Conservation (phyloP, 1,284 basidiomycete species). For the Cutaneotrichosporon curvatum region DNA sequence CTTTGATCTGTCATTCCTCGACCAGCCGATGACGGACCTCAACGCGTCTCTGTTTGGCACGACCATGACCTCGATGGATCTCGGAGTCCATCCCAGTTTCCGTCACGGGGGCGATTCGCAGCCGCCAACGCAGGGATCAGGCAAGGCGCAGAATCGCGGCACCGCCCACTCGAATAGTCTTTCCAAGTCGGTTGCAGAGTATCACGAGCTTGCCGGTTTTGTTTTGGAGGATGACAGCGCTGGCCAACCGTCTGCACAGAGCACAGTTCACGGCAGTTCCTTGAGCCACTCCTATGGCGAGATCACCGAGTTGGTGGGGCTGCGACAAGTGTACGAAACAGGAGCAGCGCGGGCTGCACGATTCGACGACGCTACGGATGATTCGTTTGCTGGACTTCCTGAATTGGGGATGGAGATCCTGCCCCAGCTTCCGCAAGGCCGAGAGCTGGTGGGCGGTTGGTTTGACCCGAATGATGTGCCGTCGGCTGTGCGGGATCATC, state of each 20-base stretch:
- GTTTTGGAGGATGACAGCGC: too few relatives aligned
- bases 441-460: slow-evolving; percentile 28
- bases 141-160: too few relatives aligned
- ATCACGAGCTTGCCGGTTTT: too few relatives aligned
- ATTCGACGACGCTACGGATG: not conserved
- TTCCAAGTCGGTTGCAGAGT: too few relatives aligned
- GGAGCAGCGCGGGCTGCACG: too few relatives aligned
- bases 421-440: slow-evolving; percentile 12
- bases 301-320: not conserved
- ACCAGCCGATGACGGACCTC: slow-evolving; percentile 15
- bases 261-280: too few relatives aligned
- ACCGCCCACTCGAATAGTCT: too few relatives aligned
- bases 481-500: slow-evolving; percentile 26
- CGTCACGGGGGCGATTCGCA: too few relatives aligned
- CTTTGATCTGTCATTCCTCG: slow-evolving; percentile 19
- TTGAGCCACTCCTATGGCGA: not conserved
- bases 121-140: too few relatives aligned
- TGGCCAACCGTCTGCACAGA: too few relatives aligned
- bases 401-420: slow-evolving; percentile 9
- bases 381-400: not conserved
- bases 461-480: slow-evolving; percentile 35
- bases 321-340: not conserved
- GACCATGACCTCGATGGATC: not conserved
- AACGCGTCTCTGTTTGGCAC: slow-evolving; percentile 9
- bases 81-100: too few relatives aligned